phyloP scores from a whole-genome alignment of 805 yeast genomes.

The Suhomyces tanzawaensis region DNA sequence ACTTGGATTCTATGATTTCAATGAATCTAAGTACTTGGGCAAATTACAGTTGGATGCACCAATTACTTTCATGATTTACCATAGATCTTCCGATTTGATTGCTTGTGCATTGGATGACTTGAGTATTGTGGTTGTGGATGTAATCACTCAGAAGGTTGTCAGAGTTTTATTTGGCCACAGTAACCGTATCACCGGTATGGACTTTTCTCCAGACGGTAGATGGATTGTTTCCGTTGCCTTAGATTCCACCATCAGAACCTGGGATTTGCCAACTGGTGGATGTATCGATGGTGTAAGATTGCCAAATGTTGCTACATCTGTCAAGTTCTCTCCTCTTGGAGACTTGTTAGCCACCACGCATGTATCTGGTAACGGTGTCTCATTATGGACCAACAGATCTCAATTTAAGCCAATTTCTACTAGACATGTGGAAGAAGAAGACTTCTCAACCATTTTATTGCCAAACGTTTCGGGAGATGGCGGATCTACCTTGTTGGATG shows the following conservation, averaged over 20 bases:
- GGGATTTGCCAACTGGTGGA: slow-evolving; percentile 97
- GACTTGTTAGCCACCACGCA: slow-evolving; percentile 92
- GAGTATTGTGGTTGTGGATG: slow-evolving; percentile 78
- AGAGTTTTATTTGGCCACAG: slow-evolving; percentile 88
- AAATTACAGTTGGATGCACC: slow-evolving; percentile 72
- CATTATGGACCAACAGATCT: slow-evolving; percentile 88
- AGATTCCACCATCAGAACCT: slow-evolving; percentile 87
- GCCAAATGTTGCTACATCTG: slow-evolving; percentile 73
- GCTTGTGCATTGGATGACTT: slow-evolving; percentile 87
- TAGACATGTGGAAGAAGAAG: slow-evolving; percentile 72
- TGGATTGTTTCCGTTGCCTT: slow-evolving; percentile 85
- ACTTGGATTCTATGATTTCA: slow-evolving; percentile 83
- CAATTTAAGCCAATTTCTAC: slow-evolving; percentile 78
- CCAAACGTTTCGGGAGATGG: slow-evolving; percentile 82
- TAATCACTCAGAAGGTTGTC: slow-evolving; percentile 74
- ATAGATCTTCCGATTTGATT: slow-evolving; percentile 76
- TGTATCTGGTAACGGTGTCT: slow-evolving; percentile 84
- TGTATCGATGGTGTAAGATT: slow-evolving; percentile 89
- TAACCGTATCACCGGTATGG: slow-evolving; percentile 82
- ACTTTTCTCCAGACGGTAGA: slow-evolving; percentile 92
- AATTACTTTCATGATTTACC: slow-evolving; percentile 72
- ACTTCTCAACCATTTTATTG: slow-evolving; percentile 58
- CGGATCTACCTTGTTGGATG: slow-evolving; percentile 68
- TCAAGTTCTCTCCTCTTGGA: slow-evolving; percentile 82
- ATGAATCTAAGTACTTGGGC: slow-evolving; percentile 64